phyloP scores from a whole-genome alignment of 116 monocot species.

The Posidonia oceanica region DNA sequence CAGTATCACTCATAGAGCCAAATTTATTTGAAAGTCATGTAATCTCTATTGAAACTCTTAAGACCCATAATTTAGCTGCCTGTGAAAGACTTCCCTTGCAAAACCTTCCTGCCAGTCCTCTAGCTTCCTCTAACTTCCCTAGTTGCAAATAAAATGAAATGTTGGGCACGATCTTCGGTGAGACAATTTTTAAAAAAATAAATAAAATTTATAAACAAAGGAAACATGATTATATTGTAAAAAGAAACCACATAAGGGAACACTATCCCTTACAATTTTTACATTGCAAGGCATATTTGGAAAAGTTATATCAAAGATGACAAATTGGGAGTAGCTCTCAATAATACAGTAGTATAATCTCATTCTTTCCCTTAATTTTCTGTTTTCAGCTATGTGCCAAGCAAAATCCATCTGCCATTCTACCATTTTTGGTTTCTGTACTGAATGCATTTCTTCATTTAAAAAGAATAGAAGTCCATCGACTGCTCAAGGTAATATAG shows the following conservation, averaged over 20 bases:
- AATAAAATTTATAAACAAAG: too few relatives aligned
- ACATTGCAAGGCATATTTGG: slow-evolving; percentile 22
- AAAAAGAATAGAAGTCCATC: too few relatives aligned
- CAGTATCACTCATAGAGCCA: slow-evolving; percentile 26
- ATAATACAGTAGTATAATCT: too few relatives aligned
- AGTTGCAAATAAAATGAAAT: slow-evolving; percentile 42
- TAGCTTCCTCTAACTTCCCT: slow-evolving; percentile 52
- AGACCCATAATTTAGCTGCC: too few relatives aligned
- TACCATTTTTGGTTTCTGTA: too few relatives aligned
- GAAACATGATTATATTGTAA: too few relatives aligned
- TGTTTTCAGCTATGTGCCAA: background rate
- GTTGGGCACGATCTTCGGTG: slow-evolving; percentile 54
- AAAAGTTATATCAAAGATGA: background rate
- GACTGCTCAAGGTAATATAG: background rate
- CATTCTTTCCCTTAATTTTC: background rate
- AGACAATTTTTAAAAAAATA: slow-evolving; percentile 11
- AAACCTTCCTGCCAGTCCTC: slow-evolving; percentile 37
- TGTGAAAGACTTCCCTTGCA: slow-evolving; percentile 5
- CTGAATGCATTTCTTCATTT: too few relatives aligned
- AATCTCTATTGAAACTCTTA: slow-evolving; percentile 27
- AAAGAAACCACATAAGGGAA: too few relatives aligned
- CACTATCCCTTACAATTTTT: slow-evolving; percentile 20
- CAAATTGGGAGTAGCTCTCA: background rate
- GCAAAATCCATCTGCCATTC: background rate
- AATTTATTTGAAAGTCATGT: slow-evolving; percentile 30